Percentiles rank a stretch among this genome's conserved stretches.
Evolutionary conservation across 139 green algal genomes (phyloP).

Genomic region (Ostreobium quekettii): DNA sequence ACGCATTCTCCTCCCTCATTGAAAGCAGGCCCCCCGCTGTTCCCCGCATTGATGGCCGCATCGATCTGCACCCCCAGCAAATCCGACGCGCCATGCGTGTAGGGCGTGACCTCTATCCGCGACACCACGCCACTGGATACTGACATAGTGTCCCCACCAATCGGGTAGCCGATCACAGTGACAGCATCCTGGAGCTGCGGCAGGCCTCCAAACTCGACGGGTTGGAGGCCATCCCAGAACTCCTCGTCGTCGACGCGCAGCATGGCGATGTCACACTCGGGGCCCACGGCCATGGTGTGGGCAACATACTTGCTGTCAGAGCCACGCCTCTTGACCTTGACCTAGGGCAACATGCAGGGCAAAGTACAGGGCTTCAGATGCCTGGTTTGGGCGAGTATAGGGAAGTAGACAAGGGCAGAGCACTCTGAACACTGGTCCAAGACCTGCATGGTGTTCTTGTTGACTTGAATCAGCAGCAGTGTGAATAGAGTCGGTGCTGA

Average conservation of each 20-base stretch:
- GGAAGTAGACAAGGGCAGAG: too few species aligned
- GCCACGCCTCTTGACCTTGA: constrained; percentile 83
- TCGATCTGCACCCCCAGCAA: constrained; percentile 82
- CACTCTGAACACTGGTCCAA: too few species aligned
- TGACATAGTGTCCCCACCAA: constrained; percentile 83
- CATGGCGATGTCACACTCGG: constrained; percentile 89
- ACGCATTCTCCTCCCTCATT: constrained; percentile 66
- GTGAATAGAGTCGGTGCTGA: too few species aligned
- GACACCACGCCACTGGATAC: constrained; percentile 51
- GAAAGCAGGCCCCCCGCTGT: constrained; percentile 79
- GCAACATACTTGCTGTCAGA: constrained; percentile 82
- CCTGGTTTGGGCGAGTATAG: too few species aligned
- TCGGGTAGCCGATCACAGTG: constrained; percentile 36
- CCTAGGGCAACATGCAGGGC: too few species aligned
- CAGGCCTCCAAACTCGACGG: constrained; percentile 71
- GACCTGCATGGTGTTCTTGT: too few species aligned
- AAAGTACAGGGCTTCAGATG: too few species aligned
- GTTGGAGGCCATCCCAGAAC: constrained; percentile 71
- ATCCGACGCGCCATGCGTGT: constrained; percentile 81
- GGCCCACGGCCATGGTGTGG: constrained; percentile 70
- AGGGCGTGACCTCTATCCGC: constrained; percentile 88
- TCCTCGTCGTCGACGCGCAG: constrained; percentile 82
- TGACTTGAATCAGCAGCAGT: too few species aligned
- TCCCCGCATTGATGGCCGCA: constrained; percentile 72
- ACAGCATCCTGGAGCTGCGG: constrained; percentile 62